Conservation (phyloP, 2,329 filamentous ascomycete genomes). For the Aspergillus eucalypticola region DNA sequence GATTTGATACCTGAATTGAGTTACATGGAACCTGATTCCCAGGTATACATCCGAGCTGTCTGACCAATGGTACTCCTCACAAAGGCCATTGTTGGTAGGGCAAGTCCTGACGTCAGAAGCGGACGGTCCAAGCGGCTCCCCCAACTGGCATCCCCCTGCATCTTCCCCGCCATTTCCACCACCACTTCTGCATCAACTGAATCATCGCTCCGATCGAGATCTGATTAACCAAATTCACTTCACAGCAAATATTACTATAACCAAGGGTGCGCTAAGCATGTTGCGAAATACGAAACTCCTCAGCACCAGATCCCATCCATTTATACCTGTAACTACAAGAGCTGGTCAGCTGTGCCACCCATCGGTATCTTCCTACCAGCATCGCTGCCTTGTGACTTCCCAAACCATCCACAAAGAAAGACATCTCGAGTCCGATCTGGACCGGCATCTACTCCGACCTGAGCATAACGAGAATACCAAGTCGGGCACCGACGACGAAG, state of each 20-base stretch:
- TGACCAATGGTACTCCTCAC: not conserved
- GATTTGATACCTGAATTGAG: not conserved
- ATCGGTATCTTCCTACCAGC: not conserved
- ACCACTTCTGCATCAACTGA: not conserved
- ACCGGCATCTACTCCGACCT: constrained; percentile 23
- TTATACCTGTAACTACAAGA: not conserved
- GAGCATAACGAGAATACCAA: constrained; percentile 25
- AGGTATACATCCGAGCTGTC: not conserved
- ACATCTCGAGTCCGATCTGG: constrained; percentile 9
- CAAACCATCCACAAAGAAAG: not conserved
- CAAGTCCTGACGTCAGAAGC: not conserved
- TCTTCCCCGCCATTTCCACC: not conserved
- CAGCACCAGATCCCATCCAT: not conserved
- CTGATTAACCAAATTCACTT: not conserved
- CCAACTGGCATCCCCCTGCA: not conserved
- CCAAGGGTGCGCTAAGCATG: not conserved
- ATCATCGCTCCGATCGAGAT: not conserved
- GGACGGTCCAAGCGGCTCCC: not conserved
- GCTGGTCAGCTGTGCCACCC: not conserved
- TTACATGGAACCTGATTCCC: not conserved
- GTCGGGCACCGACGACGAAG: constrained; percentile 30
- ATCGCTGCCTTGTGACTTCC: not conserved
- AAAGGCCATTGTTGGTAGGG: not conserved
- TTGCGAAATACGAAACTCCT: not conserved
- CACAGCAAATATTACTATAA: not conserved